Conservation (phyloP, 2,329 filamentous ascomycete genomes). For the Neospermospora avenae region DNA sequence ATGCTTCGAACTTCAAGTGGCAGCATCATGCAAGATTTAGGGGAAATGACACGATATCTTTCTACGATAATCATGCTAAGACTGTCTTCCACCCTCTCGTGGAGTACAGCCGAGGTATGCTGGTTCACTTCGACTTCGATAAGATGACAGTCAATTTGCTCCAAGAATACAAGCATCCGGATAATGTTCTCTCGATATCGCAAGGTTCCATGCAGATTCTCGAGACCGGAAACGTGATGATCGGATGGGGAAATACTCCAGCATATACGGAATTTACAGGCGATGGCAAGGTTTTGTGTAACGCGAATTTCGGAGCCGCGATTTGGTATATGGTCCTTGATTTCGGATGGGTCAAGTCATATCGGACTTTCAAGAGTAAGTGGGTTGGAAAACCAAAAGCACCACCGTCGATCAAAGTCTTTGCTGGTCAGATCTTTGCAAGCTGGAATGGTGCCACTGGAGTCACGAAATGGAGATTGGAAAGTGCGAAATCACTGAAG, state of each 20-base stretch:
- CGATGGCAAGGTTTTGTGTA: slow-evolving; percentile 41
- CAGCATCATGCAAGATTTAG: slow-evolving; percentile 46
- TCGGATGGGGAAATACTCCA: slow-evolving; percentile 49
- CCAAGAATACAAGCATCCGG: slow-evolving; percentile 39
- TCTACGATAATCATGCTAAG: slow-evolving; percentile 37
- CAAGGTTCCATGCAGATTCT: slow-evolving; percentile 44
- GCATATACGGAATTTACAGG: slow-evolving; percentile 46
- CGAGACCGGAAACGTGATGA: slow-evolving; percentile 43
- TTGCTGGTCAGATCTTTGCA: slow-evolving; percentile 28
- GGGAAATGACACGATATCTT: slow-evolving; percentile 20
- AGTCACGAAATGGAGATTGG: slow-evolving; percentile 25
- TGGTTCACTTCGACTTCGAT: slow-evolving; percentile 39
- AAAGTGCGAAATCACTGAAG: slow-evolving; percentile 6
- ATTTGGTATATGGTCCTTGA: slow-evolving; percentile 24
- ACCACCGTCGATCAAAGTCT: slow-evolving; percentile 23
- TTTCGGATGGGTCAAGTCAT: slow-evolving; percentile 24
- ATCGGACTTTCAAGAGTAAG: slow-evolving; percentile 29
- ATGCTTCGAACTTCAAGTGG: slow-evolving; percentile 45
- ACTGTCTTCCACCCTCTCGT: slow-evolving; percentile 37
- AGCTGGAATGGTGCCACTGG: slow-evolving; percentile 38
- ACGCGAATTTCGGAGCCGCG: slow-evolving; percentile 40
- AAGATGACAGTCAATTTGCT: slow-evolving; percentile 43
- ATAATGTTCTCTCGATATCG: slow-evolving; percentile 39
- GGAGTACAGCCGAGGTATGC: slow-evolving; percentile 33
- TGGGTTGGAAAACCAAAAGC: slow-evolving; percentile 31